These are phyloP conservation scores for Dryas octopetala DNA, from an alignment of 306 rosid genomes.

Conservation along the genomic window DNA sequence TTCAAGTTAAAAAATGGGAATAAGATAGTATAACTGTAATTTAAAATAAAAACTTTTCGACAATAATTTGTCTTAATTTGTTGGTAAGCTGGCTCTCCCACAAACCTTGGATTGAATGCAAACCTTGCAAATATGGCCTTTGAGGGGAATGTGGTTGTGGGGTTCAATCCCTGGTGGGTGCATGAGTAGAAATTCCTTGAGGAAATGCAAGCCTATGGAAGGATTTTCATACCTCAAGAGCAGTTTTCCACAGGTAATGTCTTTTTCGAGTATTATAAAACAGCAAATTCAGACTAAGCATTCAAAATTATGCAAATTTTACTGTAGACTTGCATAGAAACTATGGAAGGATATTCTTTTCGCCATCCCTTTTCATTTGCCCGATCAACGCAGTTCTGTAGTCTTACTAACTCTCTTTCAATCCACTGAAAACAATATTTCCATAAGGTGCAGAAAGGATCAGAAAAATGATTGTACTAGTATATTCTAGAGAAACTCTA, in stretches of 20 bases:
- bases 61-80: not conserved
- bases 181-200: not conserved
- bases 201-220: not conserved
- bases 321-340: not conserved
- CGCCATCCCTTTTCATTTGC: slow-evolving; percentile 47
- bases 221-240: not conserved
- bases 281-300: not conserved
- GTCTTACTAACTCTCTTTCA: slow-evolving; percentile 32
- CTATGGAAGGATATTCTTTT: slow-evolving; percentile 45
- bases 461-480: not conserved
- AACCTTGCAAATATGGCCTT: not conserved
- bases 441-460: not conserved
- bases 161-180: not conserved
- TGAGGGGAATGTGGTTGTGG: not conserved
- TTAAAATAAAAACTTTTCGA: not conserved
- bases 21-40: not conserved
- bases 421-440: slow-evolving; percentile 33
- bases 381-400: slow-evolving; percentile 36
- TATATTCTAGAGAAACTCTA: not conserved
- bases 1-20: not conserved
- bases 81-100: not conserved
- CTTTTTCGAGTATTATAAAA: not conserved
- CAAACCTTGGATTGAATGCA: not conserved
- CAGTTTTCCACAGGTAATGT: no score
- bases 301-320: not conserved